Evolutionary conservation across 148 eudicot genomes (phyloP).

Genomic region (Vaccinium vitisidaea): DNA sequence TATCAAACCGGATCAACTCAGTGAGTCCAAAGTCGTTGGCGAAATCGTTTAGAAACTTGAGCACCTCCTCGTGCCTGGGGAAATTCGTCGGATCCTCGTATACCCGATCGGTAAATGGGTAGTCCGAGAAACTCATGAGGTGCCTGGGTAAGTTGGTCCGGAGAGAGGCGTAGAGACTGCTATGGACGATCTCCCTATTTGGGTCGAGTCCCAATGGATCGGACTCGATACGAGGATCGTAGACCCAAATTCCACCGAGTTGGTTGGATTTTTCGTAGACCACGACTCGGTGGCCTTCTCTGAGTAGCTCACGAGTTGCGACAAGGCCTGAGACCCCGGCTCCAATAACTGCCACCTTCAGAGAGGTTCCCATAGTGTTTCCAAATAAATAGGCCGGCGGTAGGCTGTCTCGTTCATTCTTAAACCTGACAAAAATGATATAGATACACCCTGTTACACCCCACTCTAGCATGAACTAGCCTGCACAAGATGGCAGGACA

Average conservation of each 20-base stretch:
- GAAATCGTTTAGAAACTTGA: conserved; percentile 29
- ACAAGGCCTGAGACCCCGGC: conserved; percentile 31
- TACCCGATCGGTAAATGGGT: conserved; percentile 16
- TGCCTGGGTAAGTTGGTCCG: conserved; percentile 36
- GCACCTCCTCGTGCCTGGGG: conserved; percentile 45
- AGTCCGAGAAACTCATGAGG: conserved; percentile 43
- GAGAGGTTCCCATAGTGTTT: conserved; percentile 18
- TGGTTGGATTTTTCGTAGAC: conserved; percentile 29
- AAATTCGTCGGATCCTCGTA: conserved; percentile 26
- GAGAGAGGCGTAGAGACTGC: too few species aligned
- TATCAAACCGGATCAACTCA: conserved; percentile 30
- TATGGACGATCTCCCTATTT: too few species aligned
- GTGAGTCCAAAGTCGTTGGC: conserved; percentile 25
- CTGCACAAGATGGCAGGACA: too few species aligned
- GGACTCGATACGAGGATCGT: conserved; percentile 35
- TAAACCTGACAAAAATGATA: too few species aligned
- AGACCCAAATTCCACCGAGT: conserved; percentile 43
- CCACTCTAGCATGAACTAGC: too few species aligned
- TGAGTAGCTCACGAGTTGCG: conserved; percentile 38
- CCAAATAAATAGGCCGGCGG: not conserved
- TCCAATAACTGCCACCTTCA: conserved; percentile 45
- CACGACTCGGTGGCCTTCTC: conserved; percentile 32
- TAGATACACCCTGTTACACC: too few species aligned
- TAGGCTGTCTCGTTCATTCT: too few species aligned
- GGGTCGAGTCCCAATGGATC: conserved; percentile 31